Conservation (phyloP, 1,284 basidiomycete species). For the Omphalotus olearius region DNA sequence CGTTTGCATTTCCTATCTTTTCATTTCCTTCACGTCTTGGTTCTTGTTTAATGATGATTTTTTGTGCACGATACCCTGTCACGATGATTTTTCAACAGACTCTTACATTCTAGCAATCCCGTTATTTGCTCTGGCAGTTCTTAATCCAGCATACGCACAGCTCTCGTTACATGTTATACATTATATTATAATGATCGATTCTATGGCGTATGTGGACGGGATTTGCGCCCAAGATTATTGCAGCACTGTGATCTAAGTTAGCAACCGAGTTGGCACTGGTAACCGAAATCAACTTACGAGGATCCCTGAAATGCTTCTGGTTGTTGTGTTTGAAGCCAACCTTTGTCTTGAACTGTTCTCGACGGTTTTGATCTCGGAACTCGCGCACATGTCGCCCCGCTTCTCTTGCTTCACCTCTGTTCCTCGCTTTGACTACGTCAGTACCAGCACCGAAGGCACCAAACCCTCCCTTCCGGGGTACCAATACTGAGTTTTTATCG, state of each 20-base stretch:
- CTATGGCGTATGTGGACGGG: background rate
- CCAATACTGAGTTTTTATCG: slow-evolving; percentile 78
- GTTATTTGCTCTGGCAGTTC: too few species aligned
- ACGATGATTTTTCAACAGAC: slow-evolving; percentile 17
- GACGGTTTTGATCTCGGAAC: slow-evolving; percentile 76
- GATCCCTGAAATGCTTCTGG: slow-evolving; percentile 86
- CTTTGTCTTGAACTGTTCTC: slow-evolving; percentile 84
- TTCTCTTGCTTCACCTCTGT: slow-evolving; percentile 90
- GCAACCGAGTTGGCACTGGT: background rate
- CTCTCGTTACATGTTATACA: slow-evolving; percentile 3
- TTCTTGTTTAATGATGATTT: slow-evolving; percentile 16
- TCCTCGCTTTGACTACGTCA: slow-evolving; percentile 86
- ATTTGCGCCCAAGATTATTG: slow-evolving; percentile 5
- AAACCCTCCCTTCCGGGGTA: slow-evolving; percentile 82
- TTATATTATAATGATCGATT: slow-evolving; percentile 3
- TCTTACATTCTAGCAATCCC: background rate
- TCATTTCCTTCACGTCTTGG: slow-evolving; percentile 20
- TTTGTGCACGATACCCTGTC: slow-evolving; percentile 15
- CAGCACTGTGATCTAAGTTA: slow-evolving; percentile 10
- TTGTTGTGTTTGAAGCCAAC: slow-evolving; percentile 77
- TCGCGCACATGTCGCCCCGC: slow-evolving; percentile 86
- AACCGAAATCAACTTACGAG: slow-evolving; percentile 29
- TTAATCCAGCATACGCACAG: background rate
- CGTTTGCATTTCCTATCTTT: slow-evolving; percentile 9
- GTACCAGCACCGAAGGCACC: slow-evolving; percentile 81